Evolutionary conservation across 352 stramenopile genomes (phyloP), one percentile per base, ranked within the genome.

Genomic region (Phytophthora boehmeriae): DNA sequence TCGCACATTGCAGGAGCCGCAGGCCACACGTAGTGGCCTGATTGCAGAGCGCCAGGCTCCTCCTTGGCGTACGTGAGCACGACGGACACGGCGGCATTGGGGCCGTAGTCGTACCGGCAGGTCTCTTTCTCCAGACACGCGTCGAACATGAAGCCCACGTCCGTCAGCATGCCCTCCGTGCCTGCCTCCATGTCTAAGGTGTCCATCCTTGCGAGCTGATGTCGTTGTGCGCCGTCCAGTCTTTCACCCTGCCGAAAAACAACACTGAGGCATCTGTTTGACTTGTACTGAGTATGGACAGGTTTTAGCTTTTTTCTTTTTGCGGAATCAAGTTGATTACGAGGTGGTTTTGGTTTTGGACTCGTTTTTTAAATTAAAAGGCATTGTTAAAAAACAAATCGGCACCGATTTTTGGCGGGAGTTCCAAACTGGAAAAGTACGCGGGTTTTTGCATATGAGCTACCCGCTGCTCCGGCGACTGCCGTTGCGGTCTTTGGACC

Each of bases 31-130:
- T 86, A 90, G 50, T 83, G 80, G 5, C 74, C 83, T 6, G 77
- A 84, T 67, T 90, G 78, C 43, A 78, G 48, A 25, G 71, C 75
- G 25, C 71, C 73, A 13, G 78, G 70, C 48, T 86, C 75, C 34
- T 90, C 79, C 59, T 91, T 76, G 27, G 80, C 77, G 51, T 88
- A 89, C 30, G 78, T 88, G 54, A 93, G 84, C 63, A 84, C 66
- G 41, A 93, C 80, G 10, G 75, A 84, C 39, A 91, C 78, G 64
- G 76, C 71, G 22, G 63, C 67, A 51, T 71, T 66, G 25, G 61
- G 44, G 9, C 81, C 82, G 58, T 83, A 93, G 1, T 75, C 70
- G 54, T 83, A 90, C 22, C 79, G 74, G 48, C 77, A 88, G 17
- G 80, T 93, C 32, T 87, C 74, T 45, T 76, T 84, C 67, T 91